Percentiles rank a stretch among this genome's conserved stretches.
Evolutionary conservation across 805 yeast species (phyloP).

Genomic region (Zygosaccharomyces pseudorouxii): DNA sequence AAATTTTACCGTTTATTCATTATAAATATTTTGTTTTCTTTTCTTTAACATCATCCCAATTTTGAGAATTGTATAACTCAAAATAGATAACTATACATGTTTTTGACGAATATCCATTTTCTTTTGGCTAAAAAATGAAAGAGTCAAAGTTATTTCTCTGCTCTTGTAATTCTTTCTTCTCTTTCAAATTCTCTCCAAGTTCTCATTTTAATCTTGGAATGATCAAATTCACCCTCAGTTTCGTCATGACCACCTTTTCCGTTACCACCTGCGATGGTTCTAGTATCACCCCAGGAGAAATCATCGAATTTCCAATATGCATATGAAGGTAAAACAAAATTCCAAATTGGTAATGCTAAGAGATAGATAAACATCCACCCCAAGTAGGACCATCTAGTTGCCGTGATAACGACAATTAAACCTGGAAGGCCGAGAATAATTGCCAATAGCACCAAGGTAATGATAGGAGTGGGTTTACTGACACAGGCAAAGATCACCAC

Average conservation of each 20-base stretch:
- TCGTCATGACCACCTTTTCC: slow-evolving; percentile 37
- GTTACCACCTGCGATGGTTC: slow-evolving; percentile 69
- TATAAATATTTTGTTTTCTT: slow-evolving; percentile 1
- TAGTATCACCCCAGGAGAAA: slow-evolving; percentile 94
- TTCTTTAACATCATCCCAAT: not conserved
- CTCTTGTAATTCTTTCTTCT: slow-evolving; percentile 10
- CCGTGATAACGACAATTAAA: slow-evolving; percentile 71
- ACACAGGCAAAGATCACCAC: slow-evolving; percentile 68
- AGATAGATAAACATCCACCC: slow-evolving; percentile 77
- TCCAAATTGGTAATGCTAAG: slow-evolving; percentile 88
- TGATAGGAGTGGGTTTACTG: slow-evolving; percentile 66
- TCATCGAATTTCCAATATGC: slow-evolving; percentile 95
- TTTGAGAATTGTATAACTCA: not conserved
- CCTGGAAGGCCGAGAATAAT: slow-evolving; percentile 86
- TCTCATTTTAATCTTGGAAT: slow-evolving; percentile 84
- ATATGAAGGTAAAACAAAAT: slow-evolving; percentile 77
- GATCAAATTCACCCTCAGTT: slow-evolving; percentile 79
- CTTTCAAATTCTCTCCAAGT: slow-evolving; percentile 71
- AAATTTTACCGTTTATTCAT: slow-evolving; percentile 6
- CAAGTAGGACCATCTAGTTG: slow-evolving; percentile 65
- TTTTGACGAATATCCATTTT: not conserved
- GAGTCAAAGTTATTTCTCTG: not conserved
- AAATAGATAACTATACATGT: not conserved
- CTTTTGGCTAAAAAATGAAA: not conserved
- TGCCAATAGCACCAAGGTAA: slow-evolving; percentile 72